These are phyloP conservation scores for Periconia sp. DNA, from an alignment of 2,329 filamentous ascomycete genomes.

Conservation along the genomic window DNA sequence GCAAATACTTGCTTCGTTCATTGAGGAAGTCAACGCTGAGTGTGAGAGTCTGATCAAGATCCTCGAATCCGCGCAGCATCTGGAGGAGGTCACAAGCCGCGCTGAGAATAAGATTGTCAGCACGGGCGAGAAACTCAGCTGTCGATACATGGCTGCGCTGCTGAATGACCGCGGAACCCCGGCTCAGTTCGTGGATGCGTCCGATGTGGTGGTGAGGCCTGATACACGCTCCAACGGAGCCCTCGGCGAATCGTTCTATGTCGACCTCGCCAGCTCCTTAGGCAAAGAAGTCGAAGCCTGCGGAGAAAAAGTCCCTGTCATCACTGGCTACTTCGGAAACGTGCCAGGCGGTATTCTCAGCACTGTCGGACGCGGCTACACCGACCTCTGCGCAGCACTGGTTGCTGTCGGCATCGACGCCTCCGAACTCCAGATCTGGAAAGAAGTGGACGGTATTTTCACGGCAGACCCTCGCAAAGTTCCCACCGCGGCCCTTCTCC, in stretches of 20 bases:
- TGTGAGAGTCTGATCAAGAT: constrained; percentile 80
- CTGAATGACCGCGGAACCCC: constrained; percentile 79
- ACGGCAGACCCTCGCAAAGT: constrained; percentile 84
- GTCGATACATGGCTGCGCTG: constrained; percentile 83
- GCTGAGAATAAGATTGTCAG: constrained; percentile 77
- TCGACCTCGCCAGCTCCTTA: constrained; percentile 44
- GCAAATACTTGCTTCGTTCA: constrained; percentile 56
- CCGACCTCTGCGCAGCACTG: constrained; percentile 90
- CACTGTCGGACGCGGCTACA: constrained; percentile 93
- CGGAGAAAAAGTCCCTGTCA: constrained; percentile 50
- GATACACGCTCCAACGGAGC: constrained; percentile 41
- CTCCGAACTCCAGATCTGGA: constrained; percentile 94
- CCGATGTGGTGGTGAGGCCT: constrained; percentile 75
- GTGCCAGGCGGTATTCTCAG: constrained; percentile 89
- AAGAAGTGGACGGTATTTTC: constrained; percentile 97
- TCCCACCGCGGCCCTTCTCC: constrained; percentile 86
- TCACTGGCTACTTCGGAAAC: constrained; percentile 91
- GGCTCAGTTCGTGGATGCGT: constrained; percentile 87
- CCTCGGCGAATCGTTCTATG: constrained; percentile 52
- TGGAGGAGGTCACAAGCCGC: constrained; percentile 54
- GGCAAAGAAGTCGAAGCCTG: constrained; percentile 47
- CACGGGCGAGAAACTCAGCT: constrained; percentile 94
- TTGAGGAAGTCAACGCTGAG: constrained; percentile 71
- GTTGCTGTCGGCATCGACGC: constrained; percentile 87
- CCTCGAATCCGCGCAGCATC: constrained; percentile 61